Evolutionary conservation across 2,329 filamentous ascomycete genomes (phyloP), one percentile per base, ranked within the genome.

Genomic region (Ceratocystis eucalypticola): DNA sequence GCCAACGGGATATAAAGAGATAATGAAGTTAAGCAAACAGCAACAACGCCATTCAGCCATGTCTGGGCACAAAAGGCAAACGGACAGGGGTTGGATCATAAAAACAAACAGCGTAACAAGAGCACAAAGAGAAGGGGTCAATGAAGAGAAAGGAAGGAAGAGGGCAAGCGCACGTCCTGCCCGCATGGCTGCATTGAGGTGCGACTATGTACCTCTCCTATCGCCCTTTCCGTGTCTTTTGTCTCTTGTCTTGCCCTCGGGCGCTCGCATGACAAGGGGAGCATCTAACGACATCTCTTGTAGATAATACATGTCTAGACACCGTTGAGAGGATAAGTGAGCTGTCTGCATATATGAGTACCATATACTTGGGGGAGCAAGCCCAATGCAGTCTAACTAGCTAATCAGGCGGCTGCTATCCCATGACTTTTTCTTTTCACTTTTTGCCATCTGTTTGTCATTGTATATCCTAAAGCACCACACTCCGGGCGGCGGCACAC

Each of bases 41-140:
- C 20, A 15, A 59, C 53, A 59, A 59, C 53, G 53, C 53, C 28
- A 59, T 59, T 59, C 53, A 59, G 33, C 12, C 28, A 25, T 28
- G 53, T 10, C 12, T 30, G n/a, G 4, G 1, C 25, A 37, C 28
- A 59, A 25, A 15, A 59, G 28, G 22, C 53, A 59, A 59, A 59
- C 53, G 53, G 25, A 37, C 53, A 59, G 53, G 25, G 12, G 22
- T 25, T 17, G 25, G 28, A 59, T 17, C 53, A 30, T 59, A 7
- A n/a, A 59, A n/a, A 3, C 28, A 59, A 59, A 59, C 53, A 59
- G 20, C 20, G 48, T 53, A 53, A 53, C 48, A 53, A 53, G 50
- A 33, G 33, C 12, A 59, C 7, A 33, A 7, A 3, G 53, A 59
- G 25, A 17, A 30, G 22, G 28, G 17, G 53, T 41, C 37, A 41